phyloP scores from a whole-genome alignment of 192 early-diverging fungal species.

The Rhizophagus clarus region DNA sequence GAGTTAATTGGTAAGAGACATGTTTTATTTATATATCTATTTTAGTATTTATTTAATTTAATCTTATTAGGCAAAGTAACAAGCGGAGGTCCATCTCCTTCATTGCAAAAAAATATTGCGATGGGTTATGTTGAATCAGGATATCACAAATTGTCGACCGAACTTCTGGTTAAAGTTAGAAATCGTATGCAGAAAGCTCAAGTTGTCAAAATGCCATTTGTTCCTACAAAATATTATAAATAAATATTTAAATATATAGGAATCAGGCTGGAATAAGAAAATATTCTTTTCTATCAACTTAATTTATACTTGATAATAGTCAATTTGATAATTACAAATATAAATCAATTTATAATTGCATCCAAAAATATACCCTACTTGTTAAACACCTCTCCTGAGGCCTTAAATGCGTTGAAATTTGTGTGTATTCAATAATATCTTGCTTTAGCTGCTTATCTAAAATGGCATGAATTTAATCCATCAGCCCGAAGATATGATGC shows the following conservation, averaged over 20 bases:
- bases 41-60: background rate
- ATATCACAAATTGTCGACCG: slow-evolving; percentile 90
- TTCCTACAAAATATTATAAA: slow-evolving; percentile 79
- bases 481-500: no score
- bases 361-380: no score
- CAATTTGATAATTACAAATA: no score
- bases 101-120: slow-evolving; percentile 93
- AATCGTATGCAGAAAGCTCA: slow-evolving; percentile 78
- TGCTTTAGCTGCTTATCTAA: no score
- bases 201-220: slow-evolving; percentile 97
- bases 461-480: no score
- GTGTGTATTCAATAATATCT: no score
- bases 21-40: background rate
- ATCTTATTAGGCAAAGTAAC: slow-evolving; percentile 66
- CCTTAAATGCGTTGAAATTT: no score
- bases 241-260: background rate
- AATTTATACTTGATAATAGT: no score
- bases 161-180: slow-evolving; percentile 88
- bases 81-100: slow-evolving; percentile 89
- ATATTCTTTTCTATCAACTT: no score
- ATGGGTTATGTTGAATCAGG: slow-evolving; percentile 95
- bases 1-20: slow-evolving; percentile 61
- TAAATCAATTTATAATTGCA: no score
- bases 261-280: no score
- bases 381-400: no score